phyloP scores from a whole-genome alignment of 2,329 filamentous ascomycete species.

The Ceratocystis colombiana region DNA sequence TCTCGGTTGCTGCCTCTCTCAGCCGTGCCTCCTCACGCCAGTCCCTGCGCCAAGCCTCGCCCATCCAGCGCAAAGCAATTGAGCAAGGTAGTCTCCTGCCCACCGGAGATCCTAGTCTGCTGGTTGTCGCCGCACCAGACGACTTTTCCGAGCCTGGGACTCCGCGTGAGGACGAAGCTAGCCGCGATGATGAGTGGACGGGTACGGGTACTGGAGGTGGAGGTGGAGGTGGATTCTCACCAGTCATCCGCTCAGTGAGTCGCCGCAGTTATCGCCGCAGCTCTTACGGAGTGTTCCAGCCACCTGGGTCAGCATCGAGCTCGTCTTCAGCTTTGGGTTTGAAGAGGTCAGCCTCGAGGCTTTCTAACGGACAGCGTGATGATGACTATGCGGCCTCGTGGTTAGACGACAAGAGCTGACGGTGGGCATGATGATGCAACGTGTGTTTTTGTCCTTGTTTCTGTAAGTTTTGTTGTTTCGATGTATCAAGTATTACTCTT shows the following conservation, averaged over 20 bases:
- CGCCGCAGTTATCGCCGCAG: slow-evolving; percentile 14
- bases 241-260: slow-evolving; percentile 24
- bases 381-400: slow-evolving; percentile 13
- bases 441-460: slow-evolving; percentile 3
- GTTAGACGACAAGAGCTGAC: slow-evolving; percentile 6
- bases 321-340: slow-evolving; percentile 7
- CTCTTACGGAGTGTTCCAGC: neutral
- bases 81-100: slow-evolving; percentile 23
- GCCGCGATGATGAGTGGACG: slow-evolving; percentile 31
- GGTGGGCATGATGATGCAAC: neutral
- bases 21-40: slow-evolving; percentile 22
- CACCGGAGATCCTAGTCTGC: slow-evolving; percentile 34
- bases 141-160: slow-evolving; percentile 49
- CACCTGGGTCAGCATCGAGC: slow-evolving; percentile 16
- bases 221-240: slow-evolving; percentile 22
- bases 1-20: slow-evolving; percentile 13
- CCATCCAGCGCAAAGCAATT: slow-evolving; percentile 20
- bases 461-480: slow-evolving; percentile 13
- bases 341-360: slow-evolving; percentile 20
- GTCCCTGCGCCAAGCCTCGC: slow-evolving; percentile 21
- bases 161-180: slow-evolving; percentile 32
- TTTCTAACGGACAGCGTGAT: slow-evolving; percentile 20
- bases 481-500: slow-evolving; percentile 8
- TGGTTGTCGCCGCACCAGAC: slow-evolving; percentile 55
- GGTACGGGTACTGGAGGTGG: slow-evolving; percentile 1